Evolutionary conservation across 768 basidiomycete genomes (phyloP), one percentile per base, ranked within the genome.

Genomic region (Suillus cothurnatus): DNA sequence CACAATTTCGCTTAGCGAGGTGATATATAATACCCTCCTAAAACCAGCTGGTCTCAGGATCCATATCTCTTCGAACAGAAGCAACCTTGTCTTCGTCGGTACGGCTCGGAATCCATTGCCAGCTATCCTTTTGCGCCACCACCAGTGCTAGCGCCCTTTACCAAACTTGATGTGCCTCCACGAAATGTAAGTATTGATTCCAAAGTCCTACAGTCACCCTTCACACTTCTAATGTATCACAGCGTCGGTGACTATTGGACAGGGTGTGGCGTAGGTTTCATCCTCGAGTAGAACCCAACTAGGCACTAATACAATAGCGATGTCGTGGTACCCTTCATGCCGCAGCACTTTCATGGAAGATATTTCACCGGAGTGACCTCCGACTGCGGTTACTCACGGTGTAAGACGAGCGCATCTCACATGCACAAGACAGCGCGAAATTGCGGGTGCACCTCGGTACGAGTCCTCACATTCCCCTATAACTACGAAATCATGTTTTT

Each of bases 241-340:
- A 78, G 77, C 11, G 74, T 80, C 32, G 77, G 77, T 50, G 77
- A 78, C 56, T 78, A 73, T 64, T 74, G 79, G 65, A 74, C 76
- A 67, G 78, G 77, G 28, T 78, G 77, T 62, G 77, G 76, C 39
- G 77, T 78, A 64, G 47, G 76, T 72, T 34, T 57, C n/a, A 53
- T 38, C 39, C 45, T 45, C 32, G 7, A 45, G 9, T 19, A 1
- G 19, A 23, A 36, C 12, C 7, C 38, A 28, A 39, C 38, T 28
- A 28, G 31, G 39, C 47, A 26, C 43, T 36, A 15, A 45, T 21
- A 39, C 26, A n/a, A 34, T 36, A 23, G 26, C 31, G 11, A 38
- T 56, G 5, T 59, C 49, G 23, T 7, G n/a, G 1, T 15, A 2
- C n/a, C 61, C 61, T 64, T 61, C 59, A 62, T 67, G 52, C 64